Percentiles rank a stretch among this genome's conserved stretches.
phyloP scores from a whole-genome alignment of 1,284 basidiomycete species.

The Sphagnurus paluster region DNA sequence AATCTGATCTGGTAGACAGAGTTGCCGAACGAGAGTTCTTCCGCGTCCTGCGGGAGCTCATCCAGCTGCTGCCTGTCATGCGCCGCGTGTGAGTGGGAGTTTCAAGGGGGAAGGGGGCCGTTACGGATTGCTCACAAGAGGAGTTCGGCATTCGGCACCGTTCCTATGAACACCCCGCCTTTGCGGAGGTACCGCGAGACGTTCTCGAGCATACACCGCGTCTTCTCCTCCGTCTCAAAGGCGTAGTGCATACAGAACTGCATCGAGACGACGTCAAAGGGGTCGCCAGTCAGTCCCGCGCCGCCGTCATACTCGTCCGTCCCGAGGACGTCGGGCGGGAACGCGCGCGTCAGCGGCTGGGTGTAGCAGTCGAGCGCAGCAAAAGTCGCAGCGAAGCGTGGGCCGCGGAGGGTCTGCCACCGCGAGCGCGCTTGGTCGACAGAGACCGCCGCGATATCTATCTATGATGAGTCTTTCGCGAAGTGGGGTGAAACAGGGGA shows the following conservation, averaged over 20 bases:
- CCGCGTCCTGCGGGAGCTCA: slow-evolving; percentile 56
- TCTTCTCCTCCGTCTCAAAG: slow-evolving; percentile 87
- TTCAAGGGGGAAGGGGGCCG: slow-evolving; percentile 6
- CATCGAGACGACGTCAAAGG: slow-evolving; percentile 94
- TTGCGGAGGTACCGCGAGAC: slow-evolving; percentile 78
- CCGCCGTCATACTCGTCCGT: slow-evolving; percentile 16
- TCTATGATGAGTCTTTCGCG: slow-evolving; percentile 6
- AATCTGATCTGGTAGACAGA: slow-evolving; percentile 88
- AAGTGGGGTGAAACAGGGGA: slow-evolving; percentile 9
- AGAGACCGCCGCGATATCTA: slow-evolving; percentile 91
- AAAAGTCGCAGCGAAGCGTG: slow-evolving; percentile 78
- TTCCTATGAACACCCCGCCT: slow-evolving; percentile 92
- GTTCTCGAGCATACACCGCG: slow-evolving; percentile 91
- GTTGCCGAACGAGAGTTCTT: slow-evolving; percentile 86
- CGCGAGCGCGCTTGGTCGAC: slow-evolving; percentile 86
- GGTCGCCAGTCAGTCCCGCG: slow-evolving; percentile 30
- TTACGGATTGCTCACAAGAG: slow-evolving; percentile 60
- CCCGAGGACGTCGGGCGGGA: slow-evolving; percentile 60
- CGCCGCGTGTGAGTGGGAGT: slow-evolving; percentile 11
- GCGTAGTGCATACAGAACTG: slow-evolving; percentile 99
- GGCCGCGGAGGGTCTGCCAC: slow-evolving; percentile 49
- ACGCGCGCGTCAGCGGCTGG: slow-evolving; percentile 65
- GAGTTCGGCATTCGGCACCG: slow-evolving; percentile 85
- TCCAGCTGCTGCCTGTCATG: slow-evolving; percentile 62
- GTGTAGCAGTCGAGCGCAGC: slow-evolving; percentile 89